Conservation (phyloP, 768 basidiomycete genomes). For the Lyophyllum shimeji region DNA sequence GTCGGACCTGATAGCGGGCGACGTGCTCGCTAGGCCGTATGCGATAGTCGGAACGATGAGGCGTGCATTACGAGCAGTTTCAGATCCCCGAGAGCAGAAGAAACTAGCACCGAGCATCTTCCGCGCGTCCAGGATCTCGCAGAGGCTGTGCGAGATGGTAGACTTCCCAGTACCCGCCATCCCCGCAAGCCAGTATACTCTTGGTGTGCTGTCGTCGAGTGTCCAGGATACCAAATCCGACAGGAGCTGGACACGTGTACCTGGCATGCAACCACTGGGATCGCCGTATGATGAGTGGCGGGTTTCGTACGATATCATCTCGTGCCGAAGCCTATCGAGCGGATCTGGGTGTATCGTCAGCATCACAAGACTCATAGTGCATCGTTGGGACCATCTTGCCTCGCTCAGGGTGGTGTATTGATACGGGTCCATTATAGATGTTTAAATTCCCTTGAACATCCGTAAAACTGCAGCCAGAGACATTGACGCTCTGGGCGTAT, state of each 20-base stretch:
- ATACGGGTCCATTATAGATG: too few relatives aligned
- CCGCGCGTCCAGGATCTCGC: constrained; percentile 1
- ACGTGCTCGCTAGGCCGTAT: constrained; percentile 12
- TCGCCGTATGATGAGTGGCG: background rate
- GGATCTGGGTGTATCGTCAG: too few relatives aligned
- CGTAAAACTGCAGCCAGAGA: too few relatives aligned
- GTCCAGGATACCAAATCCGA: constrained; percentile 21
- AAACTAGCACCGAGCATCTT: constrained; percentile 19
- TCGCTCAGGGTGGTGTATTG: too few relatives aligned
- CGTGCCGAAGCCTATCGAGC: too few relatives aligned
- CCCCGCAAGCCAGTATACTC: constrained; percentile 16
- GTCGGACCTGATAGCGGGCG: constrained; percentile 5
- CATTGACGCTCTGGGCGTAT: too few relatives aligned
- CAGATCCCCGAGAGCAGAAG: constrained; percentile 21
- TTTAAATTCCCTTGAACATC: too few relatives aligned
- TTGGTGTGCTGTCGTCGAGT: constrained; percentile 31
- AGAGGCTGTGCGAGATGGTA: constrained; percentile 14
- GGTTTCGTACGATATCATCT: too few relatives aligned
- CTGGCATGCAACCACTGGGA: constrained; percentile 7
- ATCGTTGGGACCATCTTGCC: too few relatives aligned
- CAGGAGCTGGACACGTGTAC: constrained; percentile 14
- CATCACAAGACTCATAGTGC: too few relatives aligned
- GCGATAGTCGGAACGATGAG: constrained; percentile 20
- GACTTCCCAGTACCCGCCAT: constrained; percentile 23
- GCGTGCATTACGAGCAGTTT: constrained; percentile 9